A percentile compares a stretch with the other conserved stretches of the same genome.
Evolutionary conservation across 2,329 filamentous ascomycete species (phyloP).

Genomic region (Cryphonectria radicalis): DNA sequence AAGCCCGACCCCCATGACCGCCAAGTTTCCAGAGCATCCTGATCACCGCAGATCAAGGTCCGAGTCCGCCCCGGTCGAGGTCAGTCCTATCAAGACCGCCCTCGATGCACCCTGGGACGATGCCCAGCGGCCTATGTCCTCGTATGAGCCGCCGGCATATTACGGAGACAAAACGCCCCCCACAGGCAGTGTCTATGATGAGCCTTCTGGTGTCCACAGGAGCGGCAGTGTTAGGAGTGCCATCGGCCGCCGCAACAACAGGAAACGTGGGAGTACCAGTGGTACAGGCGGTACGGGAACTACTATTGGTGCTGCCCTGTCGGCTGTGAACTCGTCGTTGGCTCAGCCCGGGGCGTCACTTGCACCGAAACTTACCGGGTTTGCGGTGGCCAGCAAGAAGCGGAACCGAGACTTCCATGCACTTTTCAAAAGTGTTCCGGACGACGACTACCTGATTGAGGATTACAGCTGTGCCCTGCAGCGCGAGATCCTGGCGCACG

Average conservation of each 20-base stretch:
- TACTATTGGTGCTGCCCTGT: constrained; percentile 73
- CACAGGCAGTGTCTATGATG: constrained; percentile 66
- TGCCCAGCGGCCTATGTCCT: constrained; percentile 49
- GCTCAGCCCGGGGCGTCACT: constrained; percentile 64
- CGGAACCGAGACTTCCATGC: constrained; percentile 94
- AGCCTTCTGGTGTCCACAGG: constrained; percentile 63
- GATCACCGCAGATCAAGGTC: constrained; percentile 53
- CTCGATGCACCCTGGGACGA: constrained; percentile 46
- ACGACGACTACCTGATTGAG: constrained; percentile 97
- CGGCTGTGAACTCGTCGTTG: constrained; percentile 71
- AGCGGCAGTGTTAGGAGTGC: constrained; percentile 71
- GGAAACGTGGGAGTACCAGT: constrained; percentile 78
- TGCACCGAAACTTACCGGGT: constrained; percentile 83
- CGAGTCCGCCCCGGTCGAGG: constrained; percentile 63
- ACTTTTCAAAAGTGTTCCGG: constrained; percentile 93
- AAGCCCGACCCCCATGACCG: constrained; percentile 59
- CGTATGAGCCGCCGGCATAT: constrained; percentile 50
- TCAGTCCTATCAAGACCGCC: constrained; percentile 34
- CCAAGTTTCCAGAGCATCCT: constrained; percentile 56
- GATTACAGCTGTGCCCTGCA: constrained; percentile 98
- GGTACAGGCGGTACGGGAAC: constrained; percentile 55
- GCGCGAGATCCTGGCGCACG: constrained; percentile 92
- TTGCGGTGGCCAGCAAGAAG: constrained; percentile 94
- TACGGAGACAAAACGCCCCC: constrained; percentile 69
- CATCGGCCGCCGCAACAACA: constrained; percentile 51